Evolutionary conservation across 73 alveolate genomes (phyloP), one percentile per base, ranked within the genome.

Genomic region (Stentor coeruleus): DNA sequence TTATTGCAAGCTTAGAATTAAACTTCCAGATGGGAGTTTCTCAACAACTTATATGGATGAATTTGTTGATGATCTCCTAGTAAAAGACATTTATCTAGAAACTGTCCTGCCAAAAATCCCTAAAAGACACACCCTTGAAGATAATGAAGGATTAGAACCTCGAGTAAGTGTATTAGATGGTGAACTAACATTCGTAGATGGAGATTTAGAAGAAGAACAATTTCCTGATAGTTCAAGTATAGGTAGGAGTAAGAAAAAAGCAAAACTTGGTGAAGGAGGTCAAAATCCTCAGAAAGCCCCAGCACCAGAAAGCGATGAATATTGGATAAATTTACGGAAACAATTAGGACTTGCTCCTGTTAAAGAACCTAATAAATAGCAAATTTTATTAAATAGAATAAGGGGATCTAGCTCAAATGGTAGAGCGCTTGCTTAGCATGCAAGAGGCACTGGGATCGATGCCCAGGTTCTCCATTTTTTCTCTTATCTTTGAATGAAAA

Each of bases 41-140:
- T 90, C 86, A 39, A 87, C 83, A 41, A 85, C 87, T 60, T 95
- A 90, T 82, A 90, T 94, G 93, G 99, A 94, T 86, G 99, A 94
- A 82, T 88, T 82, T 75, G 88, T 92, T 31, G 98, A 94, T 73
- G 84, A 84, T 59, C 81, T 94, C 89, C 85, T 94, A 57, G 90
- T 86, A 60, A 88, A 91, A 74, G 98, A 92, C 49, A 74, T 86
- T 42, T 85, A 83, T 33, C 90, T 91, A 74, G 97, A 89, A 59
- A 88, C 91, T 20, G 80, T 88, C 39, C 85, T 94, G 66, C 97
- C 97, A 11, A 82, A 92, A 66, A 82, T 94, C 3, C 90, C 88
- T 35, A 94, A 94, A 86, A 81, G 99, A 39, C 75, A 74, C 58
- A 84, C 86, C 42, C 84, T 86, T 60, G 99, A 94, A 82, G 99